Conservation (phyloP, 2,329 filamentous ascomycete species). For the Colletotrichum sp. region DNA sequence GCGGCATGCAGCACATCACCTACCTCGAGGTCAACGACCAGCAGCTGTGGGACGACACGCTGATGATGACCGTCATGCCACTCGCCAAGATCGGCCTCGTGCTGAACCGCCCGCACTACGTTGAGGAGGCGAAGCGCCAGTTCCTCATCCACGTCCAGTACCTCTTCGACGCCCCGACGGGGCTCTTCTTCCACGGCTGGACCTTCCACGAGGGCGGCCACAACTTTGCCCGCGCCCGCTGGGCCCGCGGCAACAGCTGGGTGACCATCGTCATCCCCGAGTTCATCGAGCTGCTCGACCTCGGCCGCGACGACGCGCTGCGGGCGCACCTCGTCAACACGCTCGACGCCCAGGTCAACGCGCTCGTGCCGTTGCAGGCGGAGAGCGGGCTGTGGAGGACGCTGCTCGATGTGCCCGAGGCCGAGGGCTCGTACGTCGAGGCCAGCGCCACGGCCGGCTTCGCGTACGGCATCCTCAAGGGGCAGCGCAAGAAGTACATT, state of each 20-base stretch:
- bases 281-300: constrained; percentile 73
- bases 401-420: constrained; percentile 68
- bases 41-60: constrained; percentile 83
- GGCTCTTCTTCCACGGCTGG: constrained; percentile 84
- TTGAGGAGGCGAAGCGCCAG: constrained; percentile 78
- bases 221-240: constrained; percentile 62
- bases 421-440: constrained; percentile 75
- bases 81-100: constrained; percentile 79
- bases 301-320: constrained; percentile 67
- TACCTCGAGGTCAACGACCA: constrained; percentile 73
- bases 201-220: constrained; percentile 72
- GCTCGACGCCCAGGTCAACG: constrained; percentile 71
- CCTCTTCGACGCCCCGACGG: constrained; percentile 72
- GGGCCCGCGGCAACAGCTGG: constrained; percentile 72
- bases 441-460: constrained; percentile 81
- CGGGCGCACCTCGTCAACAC: constrained; percentile 64
- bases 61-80: constrained; percentile 88
- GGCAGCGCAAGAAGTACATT: constrained; percentile 71
- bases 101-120: constrained; percentile 71
- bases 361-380: constrained; percentile 64
- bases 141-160: constrained; percentile 81
- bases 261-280: constrained; percentile 84
- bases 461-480: constrained; percentile 80
- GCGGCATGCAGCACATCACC: constrained; percentile 77
- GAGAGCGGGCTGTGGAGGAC: constrained; percentile 74